phyloP scores from a whole-genome alignment of 2,329 filamentous ascomycete species.

The Pseudocercospora vitis region DNA sequence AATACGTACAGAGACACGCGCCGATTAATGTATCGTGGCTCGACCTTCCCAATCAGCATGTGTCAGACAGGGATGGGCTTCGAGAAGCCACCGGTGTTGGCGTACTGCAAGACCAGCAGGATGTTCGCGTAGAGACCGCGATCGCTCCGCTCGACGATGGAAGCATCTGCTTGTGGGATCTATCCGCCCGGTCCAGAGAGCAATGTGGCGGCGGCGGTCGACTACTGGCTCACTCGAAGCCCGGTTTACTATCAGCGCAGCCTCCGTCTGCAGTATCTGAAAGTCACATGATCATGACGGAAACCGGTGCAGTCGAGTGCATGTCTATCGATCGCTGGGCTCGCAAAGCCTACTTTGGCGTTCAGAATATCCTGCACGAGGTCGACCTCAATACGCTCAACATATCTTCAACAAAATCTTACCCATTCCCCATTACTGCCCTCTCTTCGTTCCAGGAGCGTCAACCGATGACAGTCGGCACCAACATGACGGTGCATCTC shows the following conservation, averaged over 20 bases:
- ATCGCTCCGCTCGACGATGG: conserved; percentile 83
- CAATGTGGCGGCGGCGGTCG: conserved; percentile 47
- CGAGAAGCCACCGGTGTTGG: conserved; percentile 74
- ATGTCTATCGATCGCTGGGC: conserved; percentile 72
- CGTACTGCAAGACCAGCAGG: conserved; percentile 57
- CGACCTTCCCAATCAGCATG: conserved; percentile 55
- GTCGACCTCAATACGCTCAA: conserved; percentile 75
- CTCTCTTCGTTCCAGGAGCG: conserved; percentile 68
- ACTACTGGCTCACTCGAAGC: conserved; percentile 64
- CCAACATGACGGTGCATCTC: conserved; percentile 75
- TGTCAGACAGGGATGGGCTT: conserved; percentile 44
- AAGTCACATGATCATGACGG: conserved; percentile 62
- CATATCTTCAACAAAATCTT: conserved; percentile 67
- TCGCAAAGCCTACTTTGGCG: conserved; percentile 74
- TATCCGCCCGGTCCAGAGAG: conserved; percentile 28
- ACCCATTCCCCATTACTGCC: conserved; percentile 79
- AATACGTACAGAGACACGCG: conserved; percentile 80
- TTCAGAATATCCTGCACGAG: conserved; percentile 74
- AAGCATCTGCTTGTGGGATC: conserved; percentile 82
- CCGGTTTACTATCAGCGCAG: conserved; percentile 66
- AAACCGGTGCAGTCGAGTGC: conserved; percentile 72
- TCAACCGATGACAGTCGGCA: conserved; percentile 79
- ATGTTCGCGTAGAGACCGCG: conserved; percentile 59
- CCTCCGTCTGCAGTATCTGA: conserved; percentile 48
- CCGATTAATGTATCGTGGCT: conserved; percentile 76